A percentile compares a stretch with the other conserved stretches of the same genome.
Evolutionary conservation across 352 stramenopile species (phyloP).

Genomic region (Globisporangium uncinulatum): DNA sequence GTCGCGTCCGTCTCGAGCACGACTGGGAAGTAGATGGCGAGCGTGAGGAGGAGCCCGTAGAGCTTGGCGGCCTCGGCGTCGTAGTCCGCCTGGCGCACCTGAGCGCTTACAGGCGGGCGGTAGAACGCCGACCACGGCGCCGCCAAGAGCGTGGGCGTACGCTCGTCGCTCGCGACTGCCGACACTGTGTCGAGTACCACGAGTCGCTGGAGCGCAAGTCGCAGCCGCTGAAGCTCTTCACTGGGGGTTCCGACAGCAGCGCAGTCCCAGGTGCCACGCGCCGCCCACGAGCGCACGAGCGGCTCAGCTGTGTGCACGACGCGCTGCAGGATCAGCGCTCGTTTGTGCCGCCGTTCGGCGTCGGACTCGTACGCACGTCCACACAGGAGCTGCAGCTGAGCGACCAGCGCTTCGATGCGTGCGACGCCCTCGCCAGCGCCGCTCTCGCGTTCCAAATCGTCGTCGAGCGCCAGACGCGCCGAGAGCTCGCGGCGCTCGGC

Average conservation of each 20-base stretch:
- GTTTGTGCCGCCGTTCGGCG: slow-evolving; percentile 26
- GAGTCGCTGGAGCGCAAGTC: slow-evolving; percentile 36
- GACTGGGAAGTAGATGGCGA: slow-evolving; percentile 53
- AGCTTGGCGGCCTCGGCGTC: slow-evolving; percentile 44
- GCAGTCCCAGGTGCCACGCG: slow-evolving; percentile 34
- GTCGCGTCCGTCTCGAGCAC: slow-evolving; percentile 20
- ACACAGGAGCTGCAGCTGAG: slow-evolving; percentile 29
- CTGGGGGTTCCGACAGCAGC: slow-evolving; percentile 4
- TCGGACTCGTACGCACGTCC: slow-evolving; percentile 36
- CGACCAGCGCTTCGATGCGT: slow-evolving; percentile 16
- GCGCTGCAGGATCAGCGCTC: slow-evolving; percentile 26
- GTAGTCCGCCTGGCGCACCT: slow-evolving; percentile 24
- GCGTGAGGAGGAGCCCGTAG: slow-evolving; percentile 33
- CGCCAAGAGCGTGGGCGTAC: slow-evolving; percentile 4
- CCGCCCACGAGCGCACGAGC: slow-evolving; percentile 12
- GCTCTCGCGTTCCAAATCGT: slow-evolving; percentile 8
- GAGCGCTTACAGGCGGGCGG: slow-evolving; percentile 26
- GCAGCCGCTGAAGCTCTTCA: slow-evolving; percentile 32
- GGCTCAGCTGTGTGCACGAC: slow-evolving; percentile 16
- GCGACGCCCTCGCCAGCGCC: slow-evolving; percentile 6
- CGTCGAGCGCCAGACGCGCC: slow-evolving; percentile 37
- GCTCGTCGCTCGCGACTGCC: background rate
- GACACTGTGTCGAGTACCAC: slow-evolving; percentile 26
- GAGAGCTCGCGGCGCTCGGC: slow-evolving; percentile 19
- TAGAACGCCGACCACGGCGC: slow-evolving; percentile 55